These are phyloP conservation scores for Myriosclerotinia curreyana DNA, from an alignment of 2,329 filamentous ascomycete species.

Conservation along the genomic window DNA sequence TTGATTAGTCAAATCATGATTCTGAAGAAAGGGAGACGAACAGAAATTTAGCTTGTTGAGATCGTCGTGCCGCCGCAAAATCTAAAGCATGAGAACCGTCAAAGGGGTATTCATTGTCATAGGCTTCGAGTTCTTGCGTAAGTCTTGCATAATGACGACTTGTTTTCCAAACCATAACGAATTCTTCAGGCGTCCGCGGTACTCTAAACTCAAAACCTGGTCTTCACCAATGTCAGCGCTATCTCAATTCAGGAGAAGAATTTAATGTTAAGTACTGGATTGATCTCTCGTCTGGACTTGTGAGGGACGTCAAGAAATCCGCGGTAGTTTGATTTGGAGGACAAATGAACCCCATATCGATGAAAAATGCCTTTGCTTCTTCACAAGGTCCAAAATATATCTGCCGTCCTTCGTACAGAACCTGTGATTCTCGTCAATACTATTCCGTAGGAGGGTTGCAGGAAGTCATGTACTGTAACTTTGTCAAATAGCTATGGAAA, in stretches of 20 bases:
- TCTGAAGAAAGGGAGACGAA: conserved; percentile 4
- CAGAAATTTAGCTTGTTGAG: conserved; percentile 31
- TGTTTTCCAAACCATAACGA: conserved; percentile 53
- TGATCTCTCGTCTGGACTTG: conserved; percentile 47
- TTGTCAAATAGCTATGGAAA: conserved; percentile 58
- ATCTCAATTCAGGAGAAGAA: not conserved
- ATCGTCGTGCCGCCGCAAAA: conserved; percentile 43
- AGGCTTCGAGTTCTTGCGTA: conserved; percentile 40
- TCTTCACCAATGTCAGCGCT: conserved; percentile 42
- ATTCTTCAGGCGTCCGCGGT: conserved; percentile 68
- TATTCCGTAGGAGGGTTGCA: too few relatives aligned
- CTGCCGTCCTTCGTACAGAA: conserved; percentile 65
- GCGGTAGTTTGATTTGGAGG: conserved; percentile 53
- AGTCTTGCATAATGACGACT: conserved; percentile 46
- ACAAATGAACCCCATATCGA: conserved; percentile 69
- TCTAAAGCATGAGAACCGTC: conserved; percentile 47
- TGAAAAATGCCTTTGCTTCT: conserved; percentile 65
- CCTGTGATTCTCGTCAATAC: conserved; percentile 38
- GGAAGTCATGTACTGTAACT: conserved; percentile 40
- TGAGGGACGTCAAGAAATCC: conserved; percentile 78
- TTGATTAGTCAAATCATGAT: not conserved
- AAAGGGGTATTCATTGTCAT: conserved; percentile 39
- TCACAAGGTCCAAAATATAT: conserved; percentile 66
- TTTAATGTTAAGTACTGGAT: not conserved
- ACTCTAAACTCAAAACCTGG: conserved; percentile 59